phyloP scores from a whole-genome alignment of 2,329 filamentous ascomycete genomes.

The Chlorencoelia australis region DNA sequence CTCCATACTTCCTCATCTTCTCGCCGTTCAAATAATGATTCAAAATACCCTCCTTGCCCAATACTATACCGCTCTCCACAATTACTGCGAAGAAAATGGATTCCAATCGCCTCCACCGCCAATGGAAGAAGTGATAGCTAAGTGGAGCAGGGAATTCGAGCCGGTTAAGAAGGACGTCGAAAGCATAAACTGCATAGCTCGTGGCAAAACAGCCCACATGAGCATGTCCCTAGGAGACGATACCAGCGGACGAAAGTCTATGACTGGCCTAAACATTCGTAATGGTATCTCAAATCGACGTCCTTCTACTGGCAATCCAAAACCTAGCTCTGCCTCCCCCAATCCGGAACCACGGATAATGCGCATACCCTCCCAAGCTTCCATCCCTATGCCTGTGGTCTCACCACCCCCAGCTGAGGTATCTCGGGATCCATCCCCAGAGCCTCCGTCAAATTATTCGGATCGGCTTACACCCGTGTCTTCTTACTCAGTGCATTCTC shows the following conservation, averaged over 20 bases:
- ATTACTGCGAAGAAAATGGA: constrained; percentile 57
- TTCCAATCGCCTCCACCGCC: constrained; percentile 64
- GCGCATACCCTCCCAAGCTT: constrained; percentile 18
- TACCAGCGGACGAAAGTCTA: constrained; percentile 15
- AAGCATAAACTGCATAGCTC: constrained; percentile 50
- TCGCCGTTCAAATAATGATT: constrained; percentile 61
- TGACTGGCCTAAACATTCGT: constrained; percentile 24
- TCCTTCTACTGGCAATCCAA: constrained; percentile 32
- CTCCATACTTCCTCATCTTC: constrained; percentile 61
- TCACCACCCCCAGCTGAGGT: constrained; percentile 9
- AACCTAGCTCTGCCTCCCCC: constrained; percentile 13
- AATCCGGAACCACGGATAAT: constrained; percentile 16
- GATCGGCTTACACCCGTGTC: too few species aligned
- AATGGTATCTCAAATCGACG: constrained; percentile 33
- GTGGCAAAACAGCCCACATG: constrained; percentile 55
- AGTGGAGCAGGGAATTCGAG: constrained; percentile 54
- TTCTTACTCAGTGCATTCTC: too few species aligned
- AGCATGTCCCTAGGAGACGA: constrained; percentile 33
- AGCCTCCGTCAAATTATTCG: constrained; percentile 11
- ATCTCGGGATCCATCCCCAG: constrained; percentile 18
- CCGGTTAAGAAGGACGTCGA: constrained; percentile 59
- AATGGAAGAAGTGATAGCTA: constrained; percentile 58
- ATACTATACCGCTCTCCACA: constrained; percentile 67
- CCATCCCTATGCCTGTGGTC: background rate
- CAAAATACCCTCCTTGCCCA: constrained; percentile 70